Base-by-base conservation (phyloP, 345 rosid species). In the Acer negundo region DNA sequence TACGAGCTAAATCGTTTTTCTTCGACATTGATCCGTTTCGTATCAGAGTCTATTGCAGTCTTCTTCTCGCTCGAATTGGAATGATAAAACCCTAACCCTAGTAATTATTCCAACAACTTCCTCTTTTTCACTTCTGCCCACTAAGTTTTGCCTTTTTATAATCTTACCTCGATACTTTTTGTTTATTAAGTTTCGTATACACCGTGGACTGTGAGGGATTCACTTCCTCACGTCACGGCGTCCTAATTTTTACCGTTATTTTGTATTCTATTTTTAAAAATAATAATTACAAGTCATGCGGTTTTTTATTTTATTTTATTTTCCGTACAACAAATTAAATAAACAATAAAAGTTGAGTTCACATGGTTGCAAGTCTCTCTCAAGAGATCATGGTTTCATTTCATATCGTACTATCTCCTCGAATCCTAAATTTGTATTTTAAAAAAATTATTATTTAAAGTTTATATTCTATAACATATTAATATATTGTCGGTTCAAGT, bases 1-100 rank as follows among this genome's bases (percentile, higher is more conserved):
- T 86, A 10, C 87, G 88, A 56, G 89, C 85, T 80, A 97, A 86
- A 80, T 86, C 82, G 85, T 97, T 97, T 92, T 97, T 97, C 97
- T 94, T 97, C 89, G 99, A 97, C 99, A 97, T 84, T 76, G 80
- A 61, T 23, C 47, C 49, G 62, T 55, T 46, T 73, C 58, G 67
- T 70, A 49, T 22, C 73, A 17, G 12, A 5, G 26, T 13, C 17
- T 13, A 7, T 2, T 31, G 8, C 9, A 9, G 10, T 7, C 20
- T 31, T 35, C 53, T 35, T 51, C 13, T 7, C 5, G 10, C 13
- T 22, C 12, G 19, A 3, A 13, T 24, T 51, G 13, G 38, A 56
- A 75, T 8, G 2, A 13, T 9, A 17, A 75, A 74, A 46, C 77
- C 77, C 69, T 74, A 74, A 75, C 65, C 78, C 72, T 67, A 75